These are phyloP conservation scores for Pelagophyceae sp. DNA, from an alignment of 352 stramenopile genomes.

Conservation along the genomic window DNA sequence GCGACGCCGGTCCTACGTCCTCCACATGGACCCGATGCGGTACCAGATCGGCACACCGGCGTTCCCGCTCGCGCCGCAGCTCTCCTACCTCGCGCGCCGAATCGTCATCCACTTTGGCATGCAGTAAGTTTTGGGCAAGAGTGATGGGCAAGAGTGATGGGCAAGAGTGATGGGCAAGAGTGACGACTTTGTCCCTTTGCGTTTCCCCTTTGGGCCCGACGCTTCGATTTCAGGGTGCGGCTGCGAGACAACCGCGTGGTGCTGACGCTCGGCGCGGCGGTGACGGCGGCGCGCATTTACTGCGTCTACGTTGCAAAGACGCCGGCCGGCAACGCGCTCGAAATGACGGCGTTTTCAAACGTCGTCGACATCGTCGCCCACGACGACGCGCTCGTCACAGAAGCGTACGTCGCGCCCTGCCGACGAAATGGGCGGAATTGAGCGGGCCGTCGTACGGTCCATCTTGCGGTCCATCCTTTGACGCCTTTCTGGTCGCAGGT, in stretches of 20 bases:
- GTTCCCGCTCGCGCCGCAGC: slow-evolving; percentile 1
- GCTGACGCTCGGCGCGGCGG: neutral
- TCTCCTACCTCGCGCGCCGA: neutral
- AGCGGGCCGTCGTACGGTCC: too few species aligned
- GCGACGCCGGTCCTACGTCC: neutral
- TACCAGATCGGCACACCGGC: neutral
- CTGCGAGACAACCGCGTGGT: neutral
- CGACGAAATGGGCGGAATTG: too few species aligned
- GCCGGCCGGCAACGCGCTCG: neutral
- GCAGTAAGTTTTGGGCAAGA: too few species aligned
- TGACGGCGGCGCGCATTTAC: neutral
- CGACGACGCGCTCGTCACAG: neutral
- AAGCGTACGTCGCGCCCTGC: too few species aligned
- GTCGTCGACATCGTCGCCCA: neutral
- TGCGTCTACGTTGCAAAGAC: neutral
- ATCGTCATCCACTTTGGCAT: slow-evolving; percentile 1
- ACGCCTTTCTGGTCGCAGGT: too few species aligned
- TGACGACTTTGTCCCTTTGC: too few species aligned
- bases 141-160: too few species aligned
- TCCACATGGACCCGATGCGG: neutral
- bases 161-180: too few species aligned
- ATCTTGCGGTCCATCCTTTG: too few species aligned
- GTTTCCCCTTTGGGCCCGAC: too few species aligned
- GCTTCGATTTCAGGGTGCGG: too few species aligned
- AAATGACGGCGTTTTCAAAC: neutral